phyloP scores from a whole-genome alignment of 768 basidiomycete species.

The Neoboletus subvelutipes region DNA sequence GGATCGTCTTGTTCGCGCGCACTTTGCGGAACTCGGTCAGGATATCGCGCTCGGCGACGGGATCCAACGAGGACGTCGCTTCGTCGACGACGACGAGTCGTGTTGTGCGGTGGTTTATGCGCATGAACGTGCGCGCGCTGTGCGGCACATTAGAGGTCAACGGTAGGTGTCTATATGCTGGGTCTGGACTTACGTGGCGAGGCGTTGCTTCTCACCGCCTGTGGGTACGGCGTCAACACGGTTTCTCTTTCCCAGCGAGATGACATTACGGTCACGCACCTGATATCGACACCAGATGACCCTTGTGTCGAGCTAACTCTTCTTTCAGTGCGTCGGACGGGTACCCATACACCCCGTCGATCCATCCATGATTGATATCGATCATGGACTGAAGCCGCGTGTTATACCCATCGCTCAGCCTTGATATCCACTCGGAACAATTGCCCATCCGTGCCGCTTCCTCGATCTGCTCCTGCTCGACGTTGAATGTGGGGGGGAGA shows the following conservation, averaged over 20 bases:
- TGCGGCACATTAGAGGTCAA: not conserved
- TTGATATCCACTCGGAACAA: conserved; percentile 34
- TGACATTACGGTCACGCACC: conserved; percentile 8
- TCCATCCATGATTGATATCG: conserved; percentile 20
- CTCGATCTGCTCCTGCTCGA: conserved; percentile 21
- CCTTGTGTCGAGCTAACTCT: conserved; percentile 24
- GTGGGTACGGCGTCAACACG: not conserved
- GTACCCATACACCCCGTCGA: conserved; percentile 17
- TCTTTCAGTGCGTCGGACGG: conserved; percentile 22
- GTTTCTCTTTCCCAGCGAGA: conserved; percentile 1
- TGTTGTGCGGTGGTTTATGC: conserved; percentile 31
- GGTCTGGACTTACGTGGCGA: conserved; percentile 43
- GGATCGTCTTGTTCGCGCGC: conserved; percentile 49
- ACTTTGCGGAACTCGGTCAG: conserved; percentile 39
- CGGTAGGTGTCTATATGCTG: not conserved
- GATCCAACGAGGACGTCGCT: conserved; percentile 56
- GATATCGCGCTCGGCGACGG: conserved; percentile 50
- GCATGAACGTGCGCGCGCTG: conserved; percentile 50
- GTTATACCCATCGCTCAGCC: conserved; percentile 31
- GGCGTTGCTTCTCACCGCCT: conserved; percentile 49
- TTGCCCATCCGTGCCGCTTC: conserved; percentile 35
- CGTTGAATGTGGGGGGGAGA: conserved; percentile 11
- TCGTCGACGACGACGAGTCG: conserved; percentile 57
- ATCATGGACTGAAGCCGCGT: conserved; percentile 32
- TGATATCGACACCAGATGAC: conserved; percentile 24